Evolutionary conservation across 1,284 basidiomycete genomes (phyloP).

Genomic region (Ganoderma resinaceum): DNA sequence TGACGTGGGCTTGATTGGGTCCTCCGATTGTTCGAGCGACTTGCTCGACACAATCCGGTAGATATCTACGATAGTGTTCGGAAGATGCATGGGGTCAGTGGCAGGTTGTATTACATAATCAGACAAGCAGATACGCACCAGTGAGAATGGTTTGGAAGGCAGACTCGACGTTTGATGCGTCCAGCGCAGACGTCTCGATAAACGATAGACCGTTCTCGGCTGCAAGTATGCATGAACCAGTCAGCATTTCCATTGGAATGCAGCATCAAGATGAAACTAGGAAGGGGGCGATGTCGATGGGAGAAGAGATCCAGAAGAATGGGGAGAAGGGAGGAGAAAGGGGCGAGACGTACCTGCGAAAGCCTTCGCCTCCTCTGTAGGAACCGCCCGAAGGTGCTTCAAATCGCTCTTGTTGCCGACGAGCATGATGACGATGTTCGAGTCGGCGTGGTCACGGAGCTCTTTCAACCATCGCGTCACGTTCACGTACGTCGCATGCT

Average conservation of each 20-base stretch:
- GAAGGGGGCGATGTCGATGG: background rate
- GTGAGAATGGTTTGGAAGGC: conserved; percentile 98
- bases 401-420: conserved; percentile 98
- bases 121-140: conserved; percentile 59
- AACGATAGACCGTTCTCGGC: conserved; percentile 90
- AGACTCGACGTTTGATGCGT: conserved; percentile 96
- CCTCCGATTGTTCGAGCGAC: conserved; percentile 83
- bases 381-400: conserved; percentile 95
- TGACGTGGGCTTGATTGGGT: conserved; percentile 71
- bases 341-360: conserved; percentile 73
- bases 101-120: background rate
- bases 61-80: conserved; percentile 68
- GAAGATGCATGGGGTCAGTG: background rate
- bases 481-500: conserved; percentile 96
- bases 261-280: background rate
- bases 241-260: conserved; percentile 3
- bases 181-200: conserved; percentile 99
- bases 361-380: conserved; percentile 92
- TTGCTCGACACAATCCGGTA: conserved; percentile 95
- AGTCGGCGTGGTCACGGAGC: conserved; percentile 92
- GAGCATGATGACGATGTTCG: conserved; percentile 95
- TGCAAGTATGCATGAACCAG: conserved; percentile 32
- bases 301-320: background rate
- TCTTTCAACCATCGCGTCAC: conserved; percentile 99
- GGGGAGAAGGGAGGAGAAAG: background rate